Base-by-base conservation (phyloP, 371 early-diverging fungal genomes). In the Syncephalastrum sp. region DNA sequence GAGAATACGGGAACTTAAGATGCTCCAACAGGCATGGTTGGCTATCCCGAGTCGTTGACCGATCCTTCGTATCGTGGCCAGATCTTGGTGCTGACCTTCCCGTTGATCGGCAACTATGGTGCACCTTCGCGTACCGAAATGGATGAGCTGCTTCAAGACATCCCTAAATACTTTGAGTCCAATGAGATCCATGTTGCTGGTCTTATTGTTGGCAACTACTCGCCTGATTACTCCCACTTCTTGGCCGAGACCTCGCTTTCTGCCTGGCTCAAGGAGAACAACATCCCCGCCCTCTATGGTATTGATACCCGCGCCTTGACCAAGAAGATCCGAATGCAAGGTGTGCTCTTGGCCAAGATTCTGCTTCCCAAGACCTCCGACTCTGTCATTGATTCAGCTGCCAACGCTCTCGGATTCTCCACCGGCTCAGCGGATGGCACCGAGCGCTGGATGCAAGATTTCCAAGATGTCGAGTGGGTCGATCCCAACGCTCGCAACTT, bases 51-150 rank as follows among this genome's bases (percentile, higher is more conserved):
- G 75, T 93, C 96, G 25, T 79, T 96, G 75, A 97, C 97, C 13
- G 97, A 98, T 79, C 97, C 97, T 27, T 94, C 94, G 38, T 96
- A 96, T 75, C 84, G 89, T 53, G 97, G 96, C 15, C 96, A 98
- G 80, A 92, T 98, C 65, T 73, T 98, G 54, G 94, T 93, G 47
- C 72, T 94, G 57, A 94, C 95, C 47, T 92, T 90, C 74, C 95
- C 95, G 17, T 77, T 94, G 53, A 76, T 94, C 50, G 87, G 81
- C 74, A 97, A 96, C 79, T 96, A 97, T 73, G 97, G 97, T 66
- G 95, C 95, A 3, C 96, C 96, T 8, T 70, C 79, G 1, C 79
- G 78, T 24, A 58, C 72, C n/a, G 79, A 77, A 44, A 85, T 84
- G 72, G 95, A 94, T 74, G 71, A 85, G 59, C 84, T 80, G 50